Conservation (phyloP, 2,329 filamentous ascomycete genomes). For the Fusarium brevicatenulatum region DNA sequence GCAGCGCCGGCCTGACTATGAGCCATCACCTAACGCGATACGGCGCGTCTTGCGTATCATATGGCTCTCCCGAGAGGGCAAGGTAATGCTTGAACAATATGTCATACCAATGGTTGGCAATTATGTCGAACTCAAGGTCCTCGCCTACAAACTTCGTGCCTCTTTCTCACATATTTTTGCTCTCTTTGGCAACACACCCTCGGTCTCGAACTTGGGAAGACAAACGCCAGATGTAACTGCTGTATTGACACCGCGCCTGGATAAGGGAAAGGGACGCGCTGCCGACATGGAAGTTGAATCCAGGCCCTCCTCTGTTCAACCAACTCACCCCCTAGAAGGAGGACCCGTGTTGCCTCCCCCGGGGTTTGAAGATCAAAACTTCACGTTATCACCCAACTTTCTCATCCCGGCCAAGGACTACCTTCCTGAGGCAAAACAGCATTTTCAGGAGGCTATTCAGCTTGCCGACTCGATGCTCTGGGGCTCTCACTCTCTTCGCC, state of each 20-base stretch:
- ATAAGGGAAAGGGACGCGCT: conserved; percentile 62
- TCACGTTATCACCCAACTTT: conserved; percentile 70
- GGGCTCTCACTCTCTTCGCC: conserved; percentile 87
- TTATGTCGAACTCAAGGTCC: conserved; percentile 85
- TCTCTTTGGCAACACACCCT: conserved; percentile 91
- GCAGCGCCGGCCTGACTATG: conserved; percentile 81
- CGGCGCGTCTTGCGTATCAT: conserved; percentile 89
- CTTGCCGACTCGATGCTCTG: conserved; percentile 82
- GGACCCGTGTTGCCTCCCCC: conserved; percentile 68
- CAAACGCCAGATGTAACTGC: conserved; percentile 59
- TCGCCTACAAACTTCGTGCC: conserved; percentile 90
- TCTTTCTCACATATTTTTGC: conserved; percentile 98
- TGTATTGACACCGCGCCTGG: conserved; percentile 49
- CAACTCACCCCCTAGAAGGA: conserved; percentile 63
- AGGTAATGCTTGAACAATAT: conserved; percentile 87
- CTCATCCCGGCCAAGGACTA: conserved; percentile 84
- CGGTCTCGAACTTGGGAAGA: conserved; percentile 71
- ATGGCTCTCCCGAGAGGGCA: conserved; percentile 92
- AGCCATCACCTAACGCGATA: conserved; percentile 80
- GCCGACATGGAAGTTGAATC: conserved; percentile 54
- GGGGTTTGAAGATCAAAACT: conserved; percentile 58
- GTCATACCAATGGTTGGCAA: conserved; percentile 85
- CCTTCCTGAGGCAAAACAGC: conserved; percentile 80
- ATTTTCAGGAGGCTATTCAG: conserved; percentile 80
- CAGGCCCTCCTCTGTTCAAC: conserved; percentile 58